Conservation (phyloP, 176 grass and related monocot genomes). For the Aegilops longissima region DNA sequence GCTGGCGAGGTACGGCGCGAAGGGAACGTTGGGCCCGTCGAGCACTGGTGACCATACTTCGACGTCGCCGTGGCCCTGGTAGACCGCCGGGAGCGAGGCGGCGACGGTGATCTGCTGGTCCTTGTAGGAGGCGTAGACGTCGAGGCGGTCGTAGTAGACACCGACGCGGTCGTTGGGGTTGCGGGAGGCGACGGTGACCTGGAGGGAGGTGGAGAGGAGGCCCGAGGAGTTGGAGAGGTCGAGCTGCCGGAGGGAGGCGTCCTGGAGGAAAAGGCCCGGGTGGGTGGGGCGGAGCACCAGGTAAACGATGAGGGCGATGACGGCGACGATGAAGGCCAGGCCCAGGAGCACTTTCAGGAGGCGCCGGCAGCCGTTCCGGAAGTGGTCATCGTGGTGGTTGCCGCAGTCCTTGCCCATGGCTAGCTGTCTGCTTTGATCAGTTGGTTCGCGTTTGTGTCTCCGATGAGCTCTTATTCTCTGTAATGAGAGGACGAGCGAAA, state of each 20-base stretch:
- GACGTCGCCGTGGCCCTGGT: constrained; percentile 79
- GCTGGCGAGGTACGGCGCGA: constrained; percentile 47
- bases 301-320: constrained; percentile 55
- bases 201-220: constrained; percentile 51
- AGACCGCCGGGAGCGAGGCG: constrained; percentile 45
- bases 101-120: constrained; percentile 76
- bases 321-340: constrained; percentile 30
- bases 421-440: not conserved
- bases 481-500: not conserved
- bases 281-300: constrained; percentile 62
- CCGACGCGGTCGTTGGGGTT: constrained; percentile 77
- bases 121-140: constrained; percentile 69
- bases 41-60: constrained; percentile 65
- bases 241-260: constrained; percentile 55
- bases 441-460: too few species aligned
- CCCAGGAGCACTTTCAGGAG: not conserved
- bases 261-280: constrained; percentile 69
- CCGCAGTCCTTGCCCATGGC: constrained; percentile 67
- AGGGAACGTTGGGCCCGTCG: constrained; percentile 46
- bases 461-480: not conserved
- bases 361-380: constrained; percentile 9
- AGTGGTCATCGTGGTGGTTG: constrained; percentile 50
- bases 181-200: constrained; percentile 55
- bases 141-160: constrained; percentile 83
- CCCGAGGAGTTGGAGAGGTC: constrained; percentile 53